Evolutionary conservation across 1,139 yeast species (phyloP).

Genomic region (Suhomyces terraborum): DNA sequence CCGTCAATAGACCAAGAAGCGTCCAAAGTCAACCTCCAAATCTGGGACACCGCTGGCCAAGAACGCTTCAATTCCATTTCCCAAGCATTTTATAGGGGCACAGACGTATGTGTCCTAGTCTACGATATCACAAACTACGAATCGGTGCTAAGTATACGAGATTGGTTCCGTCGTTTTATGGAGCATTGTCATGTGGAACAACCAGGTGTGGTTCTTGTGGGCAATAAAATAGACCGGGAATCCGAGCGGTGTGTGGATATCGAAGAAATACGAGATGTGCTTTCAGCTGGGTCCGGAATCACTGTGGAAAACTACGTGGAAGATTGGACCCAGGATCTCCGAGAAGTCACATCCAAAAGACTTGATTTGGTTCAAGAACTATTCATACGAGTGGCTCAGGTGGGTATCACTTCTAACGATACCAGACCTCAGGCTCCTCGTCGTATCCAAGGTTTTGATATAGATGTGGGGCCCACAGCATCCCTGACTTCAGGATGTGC

Average conservation of each 20-base stretch:
- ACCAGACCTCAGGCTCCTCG: slow-evolving; percentile 16
- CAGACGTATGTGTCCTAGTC: slow-evolving; percentile 58
- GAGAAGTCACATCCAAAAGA: slow-evolving; percentile 48
- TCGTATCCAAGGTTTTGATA: slow-evolving; percentile 41
- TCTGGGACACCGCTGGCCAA: slow-evolving; percentile 73
- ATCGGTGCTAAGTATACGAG: slow-evolving; percentile 50
- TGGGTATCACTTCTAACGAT: slow-evolving; percentile 34
- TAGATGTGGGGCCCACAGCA: slow-evolving; percentile 26
- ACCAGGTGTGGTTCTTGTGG: slow-evolving; percentile 57
- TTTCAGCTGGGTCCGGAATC: slow-evolving; percentile 30
- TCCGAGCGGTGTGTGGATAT: slow-evolving; percentile 43
- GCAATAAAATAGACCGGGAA: slow-evolving; percentile 52
- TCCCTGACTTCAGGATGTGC: slow-evolving; percentile 24
- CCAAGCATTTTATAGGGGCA: slow-evolving; percentile 61
- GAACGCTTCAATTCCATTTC: slow-evolving; percentile 63
- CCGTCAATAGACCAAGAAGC: neutral
- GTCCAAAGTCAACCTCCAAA: slow-evolving; percentile 44
- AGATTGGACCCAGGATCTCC: slow-evolving; percentile 45
- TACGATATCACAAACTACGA: slow-evolving; percentile 60
- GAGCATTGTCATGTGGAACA: slow-evolving; percentile 51
- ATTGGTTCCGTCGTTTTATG: slow-evolving; percentile 55
- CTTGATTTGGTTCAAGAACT: slow-evolving; percentile 40
- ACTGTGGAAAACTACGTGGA: slow-evolving; percentile 37
- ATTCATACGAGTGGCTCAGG: slow-evolving; percentile 46
- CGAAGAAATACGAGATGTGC: slow-evolving; percentile 44